Base-by-base conservation (phyloP, 805 yeast genomes). In the Kurtzmaniella cleridarum region DNA sequence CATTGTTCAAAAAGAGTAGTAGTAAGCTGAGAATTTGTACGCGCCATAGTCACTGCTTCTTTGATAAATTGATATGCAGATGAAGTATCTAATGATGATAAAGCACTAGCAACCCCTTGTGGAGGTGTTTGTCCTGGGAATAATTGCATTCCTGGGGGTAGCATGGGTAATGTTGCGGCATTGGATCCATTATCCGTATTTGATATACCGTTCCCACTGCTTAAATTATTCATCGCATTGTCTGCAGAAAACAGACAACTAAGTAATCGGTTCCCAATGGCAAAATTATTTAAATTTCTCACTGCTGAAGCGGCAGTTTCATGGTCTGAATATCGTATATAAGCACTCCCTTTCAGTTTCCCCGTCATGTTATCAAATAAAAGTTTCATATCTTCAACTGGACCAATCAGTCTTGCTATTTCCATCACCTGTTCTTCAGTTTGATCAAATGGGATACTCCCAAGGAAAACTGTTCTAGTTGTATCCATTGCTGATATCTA, bases 281-380 rank as follows among this genome's bases (percentile, higher is more conserved):
- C 72, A 60, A 81, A 83, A 46, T 86, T 84, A 59, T 86, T 85
- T 46, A 91, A 65, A 62, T 91, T 91, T 45, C 97, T 69, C 20
- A 89, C 95, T 0, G 98, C 97, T 14, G 91, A 80, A 2, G 86
- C 79, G 4, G 96, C 96, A 0, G 96, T 84, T 50, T 86, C 95
- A 10, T 76, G 66, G 57, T 91, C 95, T 35, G 73, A 75, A 57
- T 84, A 91, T 50, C 84, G 90, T 13, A 91, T 82, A 51, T 85
- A 86, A 3, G 95, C 95, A 54, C 80, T 86, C 2, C 97, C 97
- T 59, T 84, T 88, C 7, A 96, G 86, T 53, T 80, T 81, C 2
- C 97, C 97, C 0, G 96, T 89, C 39, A 80, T 81, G 32, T 85
- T 81, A 57, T 91, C 97, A 56, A 90, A 87, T 58, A 87, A 73